Evolutionary conservation across 192 early-diverging fungal genomes (phyloP).

Genomic region (Umbelopsis ramanniana): DNA sequence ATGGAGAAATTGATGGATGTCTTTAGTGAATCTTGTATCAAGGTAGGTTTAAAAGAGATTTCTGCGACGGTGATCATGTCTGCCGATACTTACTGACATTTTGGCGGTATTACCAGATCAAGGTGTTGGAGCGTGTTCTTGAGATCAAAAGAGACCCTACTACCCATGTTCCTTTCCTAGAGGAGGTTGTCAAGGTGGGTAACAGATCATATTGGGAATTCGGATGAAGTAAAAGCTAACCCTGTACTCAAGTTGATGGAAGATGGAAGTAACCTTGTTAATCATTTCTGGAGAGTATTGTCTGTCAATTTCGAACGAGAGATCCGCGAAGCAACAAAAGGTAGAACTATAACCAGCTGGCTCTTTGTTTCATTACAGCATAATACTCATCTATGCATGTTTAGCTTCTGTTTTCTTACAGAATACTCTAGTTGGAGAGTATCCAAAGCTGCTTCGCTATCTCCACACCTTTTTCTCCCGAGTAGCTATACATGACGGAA

Average conservation of each 20-base stretch:
- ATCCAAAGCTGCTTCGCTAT: conserved; percentile 52
- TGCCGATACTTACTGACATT: neutral
- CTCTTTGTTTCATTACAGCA: neutral
- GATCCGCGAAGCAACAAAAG: conserved; percentile 55
- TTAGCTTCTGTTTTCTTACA: conserved; percentile 56
- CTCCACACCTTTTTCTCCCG: conserved; percentile 59
- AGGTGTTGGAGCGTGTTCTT: conserved; percentile 51
- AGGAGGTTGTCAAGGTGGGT: conserved; percentile 50
- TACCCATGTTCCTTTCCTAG: conserved; percentile 53
- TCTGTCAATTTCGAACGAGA: conserved; percentile 59
- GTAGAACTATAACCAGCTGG: conserved; percentile 14
- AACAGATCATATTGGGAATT: neutral
- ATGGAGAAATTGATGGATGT: conserved; percentile 57
- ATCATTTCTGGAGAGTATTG: conserved; percentile 57
- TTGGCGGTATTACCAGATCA: neutral
- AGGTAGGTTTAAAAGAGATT: conserved; percentile 44
- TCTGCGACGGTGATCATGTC: neutral
- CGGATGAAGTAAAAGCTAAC: neutral
- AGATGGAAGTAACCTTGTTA: conserved; percentile 50
- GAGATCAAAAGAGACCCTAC: conserved; percentile 53
- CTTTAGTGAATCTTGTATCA: conserved; percentile 56
- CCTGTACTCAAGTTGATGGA: conserved; percentile 43
- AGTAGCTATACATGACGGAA: conserved; percentile 51
- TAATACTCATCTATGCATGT: neutral
- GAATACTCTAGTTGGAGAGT: conserved; percentile 56